Evolutionary conservation across 768 basidiomycete species (phyloP).

Genomic region (Leccinum boreale): DNA sequence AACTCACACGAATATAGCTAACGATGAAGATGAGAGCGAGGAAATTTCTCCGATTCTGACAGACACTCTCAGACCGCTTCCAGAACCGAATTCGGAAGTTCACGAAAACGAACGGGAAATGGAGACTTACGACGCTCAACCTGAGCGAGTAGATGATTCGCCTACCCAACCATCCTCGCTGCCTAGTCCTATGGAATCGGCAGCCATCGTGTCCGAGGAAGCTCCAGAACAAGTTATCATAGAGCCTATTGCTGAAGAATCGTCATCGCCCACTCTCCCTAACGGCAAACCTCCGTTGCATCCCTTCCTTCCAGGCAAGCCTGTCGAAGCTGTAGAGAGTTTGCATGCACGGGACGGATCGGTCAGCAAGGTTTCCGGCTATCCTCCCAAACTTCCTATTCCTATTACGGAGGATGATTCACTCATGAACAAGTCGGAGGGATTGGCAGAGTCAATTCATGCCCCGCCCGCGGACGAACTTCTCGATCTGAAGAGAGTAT

Average conservation of each 20-base stretch:
- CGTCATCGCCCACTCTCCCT: constrained; percentile 5
- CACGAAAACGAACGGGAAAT: constrained; percentile 21
- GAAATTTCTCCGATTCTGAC: constrained; percentile 68
- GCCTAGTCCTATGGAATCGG: constrained; percentile 5
- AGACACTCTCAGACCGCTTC: constrained; percentile 58
- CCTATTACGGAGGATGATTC: constrained; percentile 10
- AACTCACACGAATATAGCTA: constrained; percentile 27
- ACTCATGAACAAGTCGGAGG: constrained; percentile 14
- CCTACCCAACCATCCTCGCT: constrained; percentile 6
- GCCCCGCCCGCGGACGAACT: constrained; percentile 19
- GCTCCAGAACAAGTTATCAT: constrained; percentile 19
- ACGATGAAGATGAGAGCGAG: constrained; percentile 32
- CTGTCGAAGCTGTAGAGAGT: constrained; percentile 26
- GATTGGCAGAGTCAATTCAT: constrained; percentile 29
- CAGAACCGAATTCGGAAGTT: constrained; percentile 40
- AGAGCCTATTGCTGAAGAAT: constrained; percentile 10
- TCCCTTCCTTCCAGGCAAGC: constrained; percentile 49
- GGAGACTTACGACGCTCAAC: constrained; percentile 16
- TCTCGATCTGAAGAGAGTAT: constrained; percentile 14
- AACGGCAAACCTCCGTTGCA: constrained; percentile 33
- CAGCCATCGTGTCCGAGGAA: neutral
- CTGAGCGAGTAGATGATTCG: constrained; percentile 4
- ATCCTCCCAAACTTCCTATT: constrained; percentile 10
- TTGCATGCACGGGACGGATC: constrained; percentile 13
- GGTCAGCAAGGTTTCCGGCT: constrained; percentile 10